A percentile compares a stretch with the other conserved stretches of the same genome.
Evolutionary conservation across 129 eudicot species (phyloP).

Genomic region (Flaveria robusta): DNA sequence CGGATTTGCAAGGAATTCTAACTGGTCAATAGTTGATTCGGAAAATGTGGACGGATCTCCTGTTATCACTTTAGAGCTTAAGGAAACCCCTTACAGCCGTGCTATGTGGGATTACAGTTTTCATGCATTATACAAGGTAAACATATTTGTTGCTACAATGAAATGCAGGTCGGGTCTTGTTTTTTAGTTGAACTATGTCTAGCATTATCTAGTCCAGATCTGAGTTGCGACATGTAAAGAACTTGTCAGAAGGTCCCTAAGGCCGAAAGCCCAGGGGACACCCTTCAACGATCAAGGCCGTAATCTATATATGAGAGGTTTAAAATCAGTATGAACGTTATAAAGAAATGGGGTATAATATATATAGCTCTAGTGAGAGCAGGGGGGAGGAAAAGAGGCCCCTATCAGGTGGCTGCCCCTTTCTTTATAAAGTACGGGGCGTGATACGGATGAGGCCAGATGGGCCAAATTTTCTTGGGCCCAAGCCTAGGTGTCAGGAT

Average conservation of each 20-base stretch:
- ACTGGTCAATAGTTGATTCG: conserved; percentile 77
- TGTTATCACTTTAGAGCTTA: conserved; percentile 74
- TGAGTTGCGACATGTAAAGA: background rate
- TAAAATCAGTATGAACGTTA: background rate
- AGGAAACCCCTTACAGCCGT: conserved; percentile 78
- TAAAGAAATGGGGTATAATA: too few relatives aligned
- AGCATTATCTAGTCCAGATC: background rate
- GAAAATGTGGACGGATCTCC: conserved; percentile 75
- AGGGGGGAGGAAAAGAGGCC: too few relatives aligned
- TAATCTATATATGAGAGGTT: background rate
- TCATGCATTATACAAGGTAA: conserved; percentile 85
- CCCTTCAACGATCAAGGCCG: background rate
- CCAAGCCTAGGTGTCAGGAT: background rate
- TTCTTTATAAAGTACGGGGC: too few relatives aligned
- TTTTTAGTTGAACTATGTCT: background rate
- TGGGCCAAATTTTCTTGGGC: background rate
- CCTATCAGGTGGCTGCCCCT: too few relatives aligned
- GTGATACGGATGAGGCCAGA: background rate
- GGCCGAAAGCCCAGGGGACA: background rate
- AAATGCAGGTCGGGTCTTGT: background rate
- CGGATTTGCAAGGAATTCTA: conserved; percentile 89
- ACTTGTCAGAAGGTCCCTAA: background rate
- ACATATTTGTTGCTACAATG: background rate
- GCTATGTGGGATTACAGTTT: conserved; percentile 98
- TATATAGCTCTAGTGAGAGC: too few relatives aligned